A percentile compares a stretch with the other conserved stretches of the same genome.
phyloP scores from a whole-genome alignment of 1,139 yeast species.

The Meyerozyma sp. region DNA sequence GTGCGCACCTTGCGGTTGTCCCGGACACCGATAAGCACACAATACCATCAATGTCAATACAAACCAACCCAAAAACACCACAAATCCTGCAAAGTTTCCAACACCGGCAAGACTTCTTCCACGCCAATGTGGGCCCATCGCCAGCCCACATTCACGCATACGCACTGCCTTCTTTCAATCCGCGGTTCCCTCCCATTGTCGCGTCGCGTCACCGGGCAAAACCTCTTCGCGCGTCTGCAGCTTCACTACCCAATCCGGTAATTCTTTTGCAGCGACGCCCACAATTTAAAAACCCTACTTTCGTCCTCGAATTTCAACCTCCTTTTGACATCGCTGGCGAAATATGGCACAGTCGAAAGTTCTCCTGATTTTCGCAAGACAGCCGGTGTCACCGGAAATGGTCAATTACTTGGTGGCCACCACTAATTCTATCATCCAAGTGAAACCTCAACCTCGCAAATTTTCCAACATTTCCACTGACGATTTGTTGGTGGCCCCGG shows the following conservation, averaged over 20 bases:
- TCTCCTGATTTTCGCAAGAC: conserved; percentile 65
- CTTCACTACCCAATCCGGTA: not conserved
- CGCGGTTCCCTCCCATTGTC: not conserved
- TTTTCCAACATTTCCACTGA: conserved; percentile 1
- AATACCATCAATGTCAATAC: too few species aligned
- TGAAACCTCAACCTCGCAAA: conserved; percentile 19
- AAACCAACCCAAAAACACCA: too few species aligned
- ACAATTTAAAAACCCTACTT: not conserved
- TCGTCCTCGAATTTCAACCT: not conserved
- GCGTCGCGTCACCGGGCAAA: not conserved
- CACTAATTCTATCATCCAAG: conserved; percentile 71
- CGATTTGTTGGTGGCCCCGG: conserved; percentile 18
- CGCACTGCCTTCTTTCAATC: too few species aligned
- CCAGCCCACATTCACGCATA: too few species aligned
- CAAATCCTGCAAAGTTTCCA: too few species aligned
- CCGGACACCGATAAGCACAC: not conserved
- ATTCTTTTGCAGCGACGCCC: not conserved
- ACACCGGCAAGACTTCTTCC: too few species aligned
- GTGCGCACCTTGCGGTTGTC: not conserved
- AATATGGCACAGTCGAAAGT: conserved; percentile 53
- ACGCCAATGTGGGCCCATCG: too few species aligned
- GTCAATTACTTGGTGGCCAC: conserved; percentile 73
- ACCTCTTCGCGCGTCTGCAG: not conserved
- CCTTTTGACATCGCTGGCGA: not conserved
- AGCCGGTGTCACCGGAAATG: conserved; percentile 77